Base-by-base conservation (phyloP, 164 flowering plant species). In the Dillenia suffruticosa region DNA sequence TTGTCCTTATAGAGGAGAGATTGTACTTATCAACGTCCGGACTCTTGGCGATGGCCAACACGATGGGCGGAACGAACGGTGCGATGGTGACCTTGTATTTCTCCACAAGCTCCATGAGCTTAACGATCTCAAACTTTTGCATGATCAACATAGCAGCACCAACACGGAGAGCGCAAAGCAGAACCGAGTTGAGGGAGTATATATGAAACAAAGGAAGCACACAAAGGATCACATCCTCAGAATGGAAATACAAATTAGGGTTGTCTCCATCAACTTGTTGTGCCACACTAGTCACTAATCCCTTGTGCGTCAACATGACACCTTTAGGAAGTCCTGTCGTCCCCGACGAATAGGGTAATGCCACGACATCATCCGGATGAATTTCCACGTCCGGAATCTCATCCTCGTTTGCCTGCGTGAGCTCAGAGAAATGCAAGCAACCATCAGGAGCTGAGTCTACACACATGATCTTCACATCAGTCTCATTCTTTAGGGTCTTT, bases 231-330 rank as follows among this genome's bases (percentile, higher is more conserved):
- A 93, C 98, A 62, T 93, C 98, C 9, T 84, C 85, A 1, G 65
- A 67, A 26, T 74, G 66, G 45, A 84, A 61, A 43, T 87, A 81
- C 54, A 90, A 63, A 44, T 90, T 89, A 0, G 98, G 98, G 51
- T 93, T 93, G 14, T 93, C 98, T 2, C 98, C 98, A 49, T 89
- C 98, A 0, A 90, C 97, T 49, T 89, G 96, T 63, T 93, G 98
- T 0, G 96, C 97, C 10, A 89, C 88, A 64, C 92, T 87, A 0
- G 98, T 89, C 5, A 93, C 85, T 11, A 82, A 65, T 5, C 91
- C 81, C 60, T 76, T 75, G 66, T 92, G 98, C 2, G 90, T 92
- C 45, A 92, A 63, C 96, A 88, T 88, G 22, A 86, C 98, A 2
- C 97, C 98, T 59, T 93, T 93, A 0, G 98, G 97, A 8, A 93